Percentiles rank a stretch among this genome's conserved stretches.
Evolutionary conservation across 495 filamentous ascomycete genomes (phyloP).

Genomic region (Xylaria acuta): DNA sequence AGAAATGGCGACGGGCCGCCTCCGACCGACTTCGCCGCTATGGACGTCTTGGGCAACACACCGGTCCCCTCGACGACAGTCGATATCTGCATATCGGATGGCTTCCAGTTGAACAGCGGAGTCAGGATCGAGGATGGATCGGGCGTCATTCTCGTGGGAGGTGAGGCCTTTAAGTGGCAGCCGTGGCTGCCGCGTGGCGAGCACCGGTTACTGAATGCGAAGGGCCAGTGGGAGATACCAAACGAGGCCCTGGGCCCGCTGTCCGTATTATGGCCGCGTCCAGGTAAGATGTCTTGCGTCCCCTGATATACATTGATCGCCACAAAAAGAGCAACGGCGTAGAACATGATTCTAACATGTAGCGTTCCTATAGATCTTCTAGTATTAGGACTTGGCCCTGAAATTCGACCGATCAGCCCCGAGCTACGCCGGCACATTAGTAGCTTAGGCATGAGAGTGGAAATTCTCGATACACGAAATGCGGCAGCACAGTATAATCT

Average conservation of each 20-base stretch:
- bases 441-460: slow-evolving; percentile 80
- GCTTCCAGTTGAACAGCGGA: slow-evolving; percentile 83
- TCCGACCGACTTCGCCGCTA: slow-evolving; percentile 72
- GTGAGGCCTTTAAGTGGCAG: slow-evolving; percentile 87
- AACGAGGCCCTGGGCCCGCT: slow-evolving; percentile 77
- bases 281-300: slow-evolving; percentile 64
- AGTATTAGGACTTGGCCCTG: slow-evolving; percentile 82
- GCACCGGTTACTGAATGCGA: slow-evolving; percentile 68
- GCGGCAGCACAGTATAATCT: slow-evolving; percentile 91
- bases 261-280: slow-evolving; percentile 84
- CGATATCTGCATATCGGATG: slow-evolving; percentile 77
- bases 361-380: slow-evolving; percentile 70
- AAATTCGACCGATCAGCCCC: slow-evolving; percentile 76
- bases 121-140: slow-evolving; percentile 67
- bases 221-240: slow-evolving; percentile 81
- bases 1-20: slow-evolving; percentile 35
- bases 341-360: slow-evolving; percentile 5
- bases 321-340: background rate
- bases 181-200: slow-evolving; percentile 66
- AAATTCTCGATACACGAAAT: slow-evolving; percentile 92
- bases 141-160: slow-evolving; percentile 76
- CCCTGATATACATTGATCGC: background rate
- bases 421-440: slow-evolving; percentile 73
- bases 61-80: slow-evolving; percentile 80
- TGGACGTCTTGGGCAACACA: slow-evolving; percentile 81